Percentiles rank a stretch among this genome's conserved stretches.
These are phyloP conservation scores for Fusarium longipes DNA, from an alignment of 2,329 filamentous ascomycete species.

Conservation along the genomic window DNA sequence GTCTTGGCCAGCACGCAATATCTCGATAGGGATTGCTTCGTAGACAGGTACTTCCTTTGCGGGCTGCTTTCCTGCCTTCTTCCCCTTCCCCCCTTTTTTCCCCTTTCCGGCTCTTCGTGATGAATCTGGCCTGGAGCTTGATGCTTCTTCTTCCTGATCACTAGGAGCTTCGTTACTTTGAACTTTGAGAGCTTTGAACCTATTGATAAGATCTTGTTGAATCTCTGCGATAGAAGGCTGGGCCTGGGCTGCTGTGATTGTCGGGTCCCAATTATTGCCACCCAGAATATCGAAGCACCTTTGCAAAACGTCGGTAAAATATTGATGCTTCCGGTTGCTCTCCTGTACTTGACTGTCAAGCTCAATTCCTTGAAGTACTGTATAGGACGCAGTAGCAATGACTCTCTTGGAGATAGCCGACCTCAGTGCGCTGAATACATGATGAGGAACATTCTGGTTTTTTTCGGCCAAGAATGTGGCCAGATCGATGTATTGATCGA, in stretches of 20 bases:
- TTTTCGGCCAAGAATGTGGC: not conserved
- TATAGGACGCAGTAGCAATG: conserved; percentile 46
- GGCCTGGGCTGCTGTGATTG: too few species aligned
- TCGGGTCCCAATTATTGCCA: conserved; percentile 41
- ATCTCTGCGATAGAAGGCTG: conserved; percentile 10
- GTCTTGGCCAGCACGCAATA: conserved; percentile 53
- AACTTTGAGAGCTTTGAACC: not conserved
- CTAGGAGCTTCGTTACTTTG: not conserved
- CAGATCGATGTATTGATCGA: not conserved
- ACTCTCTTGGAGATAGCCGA: conserved; percentile 54
- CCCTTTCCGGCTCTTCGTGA: conserved; percentile 2
- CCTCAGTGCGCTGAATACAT: conserved; percentile 52
- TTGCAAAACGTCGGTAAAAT: conserved; percentile 57
- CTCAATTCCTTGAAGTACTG: conserved; percentile 46
- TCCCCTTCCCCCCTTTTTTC: conserved; percentile 10
- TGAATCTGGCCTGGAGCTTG: not conserved
- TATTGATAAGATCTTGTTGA: not conserved
- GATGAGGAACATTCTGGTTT: not conserved
- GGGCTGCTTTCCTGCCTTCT: conserved; percentile 19
- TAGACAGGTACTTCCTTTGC: not conserved
- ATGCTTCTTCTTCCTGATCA: conserved; percentile 9
- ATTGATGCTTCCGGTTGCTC: conserved; percentile 56
- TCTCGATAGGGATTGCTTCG: conserved; percentile 54
- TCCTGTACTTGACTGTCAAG: conserved; percentile 48
- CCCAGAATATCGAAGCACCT: conserved; percentile 53